These are phyloP conservation scores for Fusarium sp. DNA, from an alignment of 2,329 filamentous ascomycete species.

Conservation along the genomic window DNA sequence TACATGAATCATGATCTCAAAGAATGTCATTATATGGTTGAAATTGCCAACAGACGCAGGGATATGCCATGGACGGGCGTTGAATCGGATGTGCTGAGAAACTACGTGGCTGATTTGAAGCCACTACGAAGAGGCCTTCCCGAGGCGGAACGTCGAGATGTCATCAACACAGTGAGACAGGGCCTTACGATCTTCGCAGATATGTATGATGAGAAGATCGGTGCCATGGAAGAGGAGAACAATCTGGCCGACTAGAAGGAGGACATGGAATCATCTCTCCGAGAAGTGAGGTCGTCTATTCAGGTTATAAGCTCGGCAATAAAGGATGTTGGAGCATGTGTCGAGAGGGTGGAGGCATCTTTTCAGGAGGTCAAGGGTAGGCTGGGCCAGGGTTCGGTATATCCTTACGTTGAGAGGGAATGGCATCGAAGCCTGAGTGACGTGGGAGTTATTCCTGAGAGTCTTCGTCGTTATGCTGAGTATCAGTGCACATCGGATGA, in stretches of 20 bases:
- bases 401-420: not conserved
- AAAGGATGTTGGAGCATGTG: not conserved
- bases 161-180: not conserved
- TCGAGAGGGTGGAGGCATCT: not conserved
- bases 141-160: not conserved
- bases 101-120: not conserved
- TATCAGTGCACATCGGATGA: not conserved
- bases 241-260: not conserved
- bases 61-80: not conserved
- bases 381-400: not conserved
- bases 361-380: not conserved
- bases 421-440: not conserved
- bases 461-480: not conserved
- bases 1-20: not conserved
- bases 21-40: not conserved
- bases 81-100: not conserved
- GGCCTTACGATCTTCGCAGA: not conserved
- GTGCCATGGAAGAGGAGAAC: not conserved
- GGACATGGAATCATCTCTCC: not conserved
- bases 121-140: constrained; percentile 3
- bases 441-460: not conserved
- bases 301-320: not conserved
- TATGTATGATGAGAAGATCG: not conserved
- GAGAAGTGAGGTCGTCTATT: not conserved
- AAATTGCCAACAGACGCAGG: not conserved